A percentile compares a stretch with the other conserved stretches of the same genome.
These are phyloP conservation scores for Gliomastix tumulicola DNA, from an alignment of 2,329 filamentous ascomycete species.

Conservation along the genomic window DNA sequence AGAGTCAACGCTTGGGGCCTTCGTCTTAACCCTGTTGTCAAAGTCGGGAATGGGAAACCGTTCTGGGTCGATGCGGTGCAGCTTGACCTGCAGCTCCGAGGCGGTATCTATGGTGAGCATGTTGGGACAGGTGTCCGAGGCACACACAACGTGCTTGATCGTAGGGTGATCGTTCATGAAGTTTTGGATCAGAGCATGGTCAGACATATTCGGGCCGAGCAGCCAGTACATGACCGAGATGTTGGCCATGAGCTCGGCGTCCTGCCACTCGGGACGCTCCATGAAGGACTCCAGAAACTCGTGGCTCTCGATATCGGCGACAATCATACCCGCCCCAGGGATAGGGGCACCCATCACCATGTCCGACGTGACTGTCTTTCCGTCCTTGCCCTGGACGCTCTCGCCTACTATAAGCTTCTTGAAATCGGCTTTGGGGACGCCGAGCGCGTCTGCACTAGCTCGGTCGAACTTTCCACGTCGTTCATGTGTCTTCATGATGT, in stretches of 20 bases:
- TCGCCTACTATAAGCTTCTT: constrained; percentile 54
- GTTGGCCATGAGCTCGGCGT: constrained; percentile 56
- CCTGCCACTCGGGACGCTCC: constrained; percentile 64
- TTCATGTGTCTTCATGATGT: constrained; percentile 72
- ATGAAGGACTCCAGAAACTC: constrained; percentile 67
- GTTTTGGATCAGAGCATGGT: constrained; percentile 53
- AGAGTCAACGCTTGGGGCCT: constrained; percentile 11
- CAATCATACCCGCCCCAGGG: constrained; percentile 65
- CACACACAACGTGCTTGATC: constrained; percentile 71
- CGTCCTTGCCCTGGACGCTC: constrained; percentile 56
- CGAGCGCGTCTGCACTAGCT: constrained; percentile 54
- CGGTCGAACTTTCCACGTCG: constrained; percentile 76
- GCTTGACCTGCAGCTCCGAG: constrained; percentile 58
- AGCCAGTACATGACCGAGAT: constrained; percentile 74
- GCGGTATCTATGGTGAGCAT: constrained; percentile 63
- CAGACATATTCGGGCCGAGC: constrained; percentile 60
- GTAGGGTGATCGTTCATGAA: constrained; percentile 61
- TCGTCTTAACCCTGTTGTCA: constrained; percentile 38
- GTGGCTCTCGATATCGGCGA: constrained; percentile 69
- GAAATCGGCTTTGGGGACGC: constrained; percentile 54
- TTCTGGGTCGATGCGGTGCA: constrained; percentile 65
- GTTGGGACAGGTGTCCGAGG: constrained; percentile 68
- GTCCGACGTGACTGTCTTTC: constrained; percentile 68
- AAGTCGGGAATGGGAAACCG: constrained; percentile 66
- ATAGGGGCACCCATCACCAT: constrained; percentile 71